Percentiles rank a stretch among this genome's conserved stretches.
phyloP scores from a whole-genome alignment of 768 basidiomycete species.

The Boletus subcaerulescens region DNA sequence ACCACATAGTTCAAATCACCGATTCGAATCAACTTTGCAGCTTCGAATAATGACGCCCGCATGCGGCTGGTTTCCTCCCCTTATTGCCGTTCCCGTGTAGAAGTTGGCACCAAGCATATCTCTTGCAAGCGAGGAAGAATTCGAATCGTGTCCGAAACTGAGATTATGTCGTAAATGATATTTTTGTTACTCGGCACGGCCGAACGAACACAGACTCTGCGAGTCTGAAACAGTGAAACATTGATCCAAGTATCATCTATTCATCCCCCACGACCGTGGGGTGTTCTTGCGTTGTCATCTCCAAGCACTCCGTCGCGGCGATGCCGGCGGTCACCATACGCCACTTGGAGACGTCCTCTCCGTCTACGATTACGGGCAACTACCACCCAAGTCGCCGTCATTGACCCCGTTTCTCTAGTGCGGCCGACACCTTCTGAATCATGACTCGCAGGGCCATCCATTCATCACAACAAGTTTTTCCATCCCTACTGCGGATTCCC shows the following conservation, averaged over 20 bases:
- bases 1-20: neutral
- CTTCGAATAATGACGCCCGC: neutral
- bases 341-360: neutral
- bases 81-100: no score
- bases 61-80: no score
- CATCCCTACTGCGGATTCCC: neutral
- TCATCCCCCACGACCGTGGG: no score
- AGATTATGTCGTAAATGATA: neutral
- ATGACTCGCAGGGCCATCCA: no score
- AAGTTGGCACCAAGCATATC: neutral
- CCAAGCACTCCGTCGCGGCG: neutral
- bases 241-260: neutral
- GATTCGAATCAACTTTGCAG: neutral
- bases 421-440: no score
- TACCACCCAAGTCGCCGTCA: no score
- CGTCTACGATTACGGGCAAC: neutral
- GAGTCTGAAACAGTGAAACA: no score
- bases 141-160: neutral
- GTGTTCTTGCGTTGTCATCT: neutral
- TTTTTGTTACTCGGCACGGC: neutral
- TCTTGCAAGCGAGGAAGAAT: neutral
- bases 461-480: no score
- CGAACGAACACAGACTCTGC: no score
- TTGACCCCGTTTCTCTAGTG: no score
- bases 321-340: neutral